Percentiles rank a stretch among this genome's conserved stretches.
Evolutionary conservation across 73 alveolate genomes (phyloP).

Genomic region (Tetrahymena malaccensis): DNA sequence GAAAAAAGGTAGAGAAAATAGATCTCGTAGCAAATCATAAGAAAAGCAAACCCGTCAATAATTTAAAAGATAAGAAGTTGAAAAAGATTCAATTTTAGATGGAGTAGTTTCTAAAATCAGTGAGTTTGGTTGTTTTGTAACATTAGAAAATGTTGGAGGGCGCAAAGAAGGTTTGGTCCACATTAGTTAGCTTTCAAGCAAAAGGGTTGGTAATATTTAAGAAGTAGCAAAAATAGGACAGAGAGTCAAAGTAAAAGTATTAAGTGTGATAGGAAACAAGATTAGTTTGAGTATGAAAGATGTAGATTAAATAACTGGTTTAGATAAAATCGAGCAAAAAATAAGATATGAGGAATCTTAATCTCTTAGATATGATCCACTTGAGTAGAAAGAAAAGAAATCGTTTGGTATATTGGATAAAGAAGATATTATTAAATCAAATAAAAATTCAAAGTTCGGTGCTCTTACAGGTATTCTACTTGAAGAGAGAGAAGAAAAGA

Average conservation of each 20-base stretch:
- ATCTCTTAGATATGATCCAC: slow-evolving; percentile 14
- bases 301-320: slow-evolving; percentile 85
- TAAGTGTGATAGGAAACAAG: slow-evolving; percentile 69
- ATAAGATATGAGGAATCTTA: neutral
- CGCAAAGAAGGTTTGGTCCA: slow-evolving; percentile 89
- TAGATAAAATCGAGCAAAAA: slow-evolving; percentile 43
- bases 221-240: slow-evolving; percentile 50
- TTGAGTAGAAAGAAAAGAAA: slow-evolving; percentile 24
- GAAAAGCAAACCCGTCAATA: neutral
- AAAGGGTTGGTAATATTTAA: slow-evolving; percentile 49
- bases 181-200: slow-evolving; percentile 68
- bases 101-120: slow-evolving; percentile 73
- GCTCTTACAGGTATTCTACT: slow-evolving; percentile 88
- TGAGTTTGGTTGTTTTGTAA: slow-evolving; percentile 87
- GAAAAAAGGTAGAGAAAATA: slow-evolving; percentile 30
- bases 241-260: slow-evolving; percentile 66
- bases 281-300: slow-evolving; percentile 88
- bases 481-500: slow-evolving; percentile 59
- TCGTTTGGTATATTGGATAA: slow-evolving; percentile 40
- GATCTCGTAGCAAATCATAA: slow-evolving; percentile 35
- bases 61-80: slow-evolving; percentile 24
- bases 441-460: slow-evolving; percentile 54
- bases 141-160: slow-evolving; percentile 55
- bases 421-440: slow-evolving; percentile 50
- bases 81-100: slow-evolving; percentile 64